Percentiles rank a stretch among this genome's conserved stretches.
Conservation (phyloP, 768 basidiomycete genomes). For the Lactarius sanguifluus region DNA sequence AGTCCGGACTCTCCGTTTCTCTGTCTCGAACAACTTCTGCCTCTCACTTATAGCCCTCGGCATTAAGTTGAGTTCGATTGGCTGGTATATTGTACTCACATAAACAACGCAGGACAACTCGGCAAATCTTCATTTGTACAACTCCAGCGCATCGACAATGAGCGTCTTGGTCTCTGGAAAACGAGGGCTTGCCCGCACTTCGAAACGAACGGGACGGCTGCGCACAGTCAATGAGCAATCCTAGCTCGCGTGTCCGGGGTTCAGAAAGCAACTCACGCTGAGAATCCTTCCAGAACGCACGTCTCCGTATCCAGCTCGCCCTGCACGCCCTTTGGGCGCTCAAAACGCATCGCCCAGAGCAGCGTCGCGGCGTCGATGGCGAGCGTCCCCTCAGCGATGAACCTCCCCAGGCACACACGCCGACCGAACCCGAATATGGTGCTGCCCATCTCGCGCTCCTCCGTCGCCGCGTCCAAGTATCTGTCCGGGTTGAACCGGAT, state of each 20-base stretch:
- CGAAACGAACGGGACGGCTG: conserved; percentile 25
- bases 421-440: conserved; percentile 34
- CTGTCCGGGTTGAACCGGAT: background rate
- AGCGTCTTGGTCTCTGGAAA: conserved; percentile 15
- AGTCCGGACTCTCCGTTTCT: background rate
- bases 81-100: no score
- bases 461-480: conserved; percentile 5
- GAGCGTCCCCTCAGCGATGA: conserved; percentile 35
- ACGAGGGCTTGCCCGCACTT: conserved; percentile 22
- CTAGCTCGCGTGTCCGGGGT: background rate
- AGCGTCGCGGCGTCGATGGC: conserved; percentile 37
- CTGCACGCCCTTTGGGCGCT: conserved; percentile 4
- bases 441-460: conserved; percentile 35
- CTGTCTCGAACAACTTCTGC: no score
- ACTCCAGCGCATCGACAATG: conserved; percentile 1
- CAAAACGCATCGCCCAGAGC: conserved; percentile 32
- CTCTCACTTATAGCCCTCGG: no score
- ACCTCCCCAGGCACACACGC: conserved; percentile 37
- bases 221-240: background rate
- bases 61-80: no score
- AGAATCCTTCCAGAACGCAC: conserved; percentile 3
- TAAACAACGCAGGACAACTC: no score
- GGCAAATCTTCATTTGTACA: background rate
- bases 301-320: conserved; percentile 11
- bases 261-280: conserved; percentile 14